These are phyloP conservation scores for Tubosaeta sp. DNA, from an alignment of 768 basidiomycete species.

Conservation along the genomic window DNA sequence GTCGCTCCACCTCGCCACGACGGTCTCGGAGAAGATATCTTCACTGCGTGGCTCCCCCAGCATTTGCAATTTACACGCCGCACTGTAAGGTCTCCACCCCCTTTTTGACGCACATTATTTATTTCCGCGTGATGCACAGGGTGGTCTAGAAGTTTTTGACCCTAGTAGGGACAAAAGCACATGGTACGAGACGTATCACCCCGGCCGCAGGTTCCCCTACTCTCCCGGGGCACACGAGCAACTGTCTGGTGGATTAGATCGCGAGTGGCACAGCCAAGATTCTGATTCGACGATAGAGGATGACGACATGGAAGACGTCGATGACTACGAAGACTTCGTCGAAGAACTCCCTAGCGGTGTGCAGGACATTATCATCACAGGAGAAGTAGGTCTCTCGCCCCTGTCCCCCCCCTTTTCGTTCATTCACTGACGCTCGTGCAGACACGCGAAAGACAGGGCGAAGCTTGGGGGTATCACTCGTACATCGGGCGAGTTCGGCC, in stretches of 20 bases:
- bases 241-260: slow-evolving; percentile 5
- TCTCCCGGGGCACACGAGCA: slow-evolving; percentile 34
- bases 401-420: neutral
- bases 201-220: slow-evolving; percentile 35
- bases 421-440: slow-evolving; percentile 14
- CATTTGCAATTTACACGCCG: slow-evolving; percentile 30
- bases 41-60: slow-evolving; percentile 47
- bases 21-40: slow-evolving; percentile 39
- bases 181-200: slow-evolving; percentile 45
- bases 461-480: slow-evolving; percentile 47
- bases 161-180: slow-evolving; percentile 34
- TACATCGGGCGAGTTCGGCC: slow-evolving; percentile 45
- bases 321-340: slow-evolving; percentile 38
- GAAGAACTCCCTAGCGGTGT: slow-evolving; percentile 39
- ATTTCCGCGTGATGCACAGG: slow-evolving; percentile 27
- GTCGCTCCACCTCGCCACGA: slow-evolving; percentile 30
- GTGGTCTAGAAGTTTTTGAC: slow-evolving; percentile 40
- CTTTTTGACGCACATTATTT: slow-evolving; percentile 3
- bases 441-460: slow-evolving; percentile 42
- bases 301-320: slow-evolving; percentile 26
- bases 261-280: slow-evolving; percentile 24
- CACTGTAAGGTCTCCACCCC: slow-evolving; percentile 27
- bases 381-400: slow-evolving; percentile 36
- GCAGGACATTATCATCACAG: slow-evolving; percentile 50
- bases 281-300: slow-evolving; percentile 12